These are phyloP conservation scores for Plectosphaerella sp. DNA, from an alignment of 2,329 filamentous ascomycete species.

Conservation along the genomic window DNA sequence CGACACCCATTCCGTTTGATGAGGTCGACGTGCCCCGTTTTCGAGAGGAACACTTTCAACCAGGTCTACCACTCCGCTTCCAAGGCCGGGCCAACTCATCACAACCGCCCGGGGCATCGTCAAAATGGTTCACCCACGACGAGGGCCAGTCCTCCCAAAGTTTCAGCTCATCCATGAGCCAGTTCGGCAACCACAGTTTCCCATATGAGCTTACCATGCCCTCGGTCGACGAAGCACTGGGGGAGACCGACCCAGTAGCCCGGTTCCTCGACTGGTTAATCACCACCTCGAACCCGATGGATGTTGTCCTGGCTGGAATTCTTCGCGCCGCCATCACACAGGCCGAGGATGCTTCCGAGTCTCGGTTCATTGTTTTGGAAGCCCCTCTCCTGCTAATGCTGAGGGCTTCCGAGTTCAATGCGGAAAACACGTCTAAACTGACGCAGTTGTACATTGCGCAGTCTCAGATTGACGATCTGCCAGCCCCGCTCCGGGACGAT, in stretches of 20 bases:
- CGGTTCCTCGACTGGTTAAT: slow-evolving; percentile 11
- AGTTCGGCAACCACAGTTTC: slow-evolving; percentile 14
- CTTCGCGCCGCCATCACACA: slow-evolving; percentile 20
- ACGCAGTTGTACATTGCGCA: slow-evolving; percentile 80
- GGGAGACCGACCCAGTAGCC: background rate
- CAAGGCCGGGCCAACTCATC: background rate
- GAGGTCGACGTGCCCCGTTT: slow-evolving; percentile 5
- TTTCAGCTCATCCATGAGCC: slow-evolving; percentile 14
- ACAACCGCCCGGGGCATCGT: slow-evolving; percentile 12
- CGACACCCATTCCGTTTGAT: background rate
- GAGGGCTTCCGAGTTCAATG: slow-evolving; percentile 47
- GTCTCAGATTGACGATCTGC: slow-evolving; percentile 66
- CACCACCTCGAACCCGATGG: slow-evolving; percentile 14
- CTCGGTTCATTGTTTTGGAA: slow-evolving; percentile 50
- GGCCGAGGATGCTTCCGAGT: slow-evolving; percentile 8
- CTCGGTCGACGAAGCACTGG: slow-evolving; percentile 7
- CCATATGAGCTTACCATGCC: slow-evolving; percentile 21
- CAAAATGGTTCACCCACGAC: slow-evolving; percentile 19
- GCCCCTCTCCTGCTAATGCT: slow-evolving; percentile 63
- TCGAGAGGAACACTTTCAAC: slow-evolving; percentile 2
- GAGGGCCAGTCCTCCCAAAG: background rate
- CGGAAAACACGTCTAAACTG: slow-evolving; percentile 8
- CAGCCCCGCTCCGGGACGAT: slow-evolving; percentile 56
- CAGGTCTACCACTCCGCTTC: slow-evolving; percentile 7
- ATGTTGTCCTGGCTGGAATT: slow-evolving; percentile 24